phyloP scores from a whole-genome alignment of 306 rosid species.

The Glycine latifolia region DNA sequence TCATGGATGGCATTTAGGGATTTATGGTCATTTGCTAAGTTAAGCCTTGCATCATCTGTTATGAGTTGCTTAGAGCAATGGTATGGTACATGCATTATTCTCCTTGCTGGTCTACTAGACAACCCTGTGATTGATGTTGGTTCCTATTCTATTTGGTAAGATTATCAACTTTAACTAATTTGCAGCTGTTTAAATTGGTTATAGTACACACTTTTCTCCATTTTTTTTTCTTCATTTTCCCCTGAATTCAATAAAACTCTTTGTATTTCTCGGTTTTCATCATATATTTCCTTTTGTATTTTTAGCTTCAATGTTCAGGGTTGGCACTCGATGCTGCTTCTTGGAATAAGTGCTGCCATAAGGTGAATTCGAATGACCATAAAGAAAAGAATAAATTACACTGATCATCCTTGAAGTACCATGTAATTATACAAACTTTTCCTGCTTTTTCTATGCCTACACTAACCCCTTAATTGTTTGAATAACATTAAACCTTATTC shows the following conservation, averaged over 20 bases:
- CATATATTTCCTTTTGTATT: background rate
- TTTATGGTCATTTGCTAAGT: constrained; percentile 68
- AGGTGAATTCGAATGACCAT: constrained; percentile 38
- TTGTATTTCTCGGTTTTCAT: background rate
- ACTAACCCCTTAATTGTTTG: no score
- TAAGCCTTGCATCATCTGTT: constrained; percentile 55
- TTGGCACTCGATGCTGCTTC: constrained; percentile 29
- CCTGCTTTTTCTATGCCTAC: no score
- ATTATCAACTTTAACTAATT: background rate
- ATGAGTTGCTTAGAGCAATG: constrained; percentile 69
- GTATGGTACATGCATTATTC: constrained; percentile 44
- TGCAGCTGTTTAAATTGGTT: background rate
- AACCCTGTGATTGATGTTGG: constrained; percentile 61
- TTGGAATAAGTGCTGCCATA: constrained; percentile 42
- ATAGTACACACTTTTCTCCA: background rate
- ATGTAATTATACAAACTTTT: no score
- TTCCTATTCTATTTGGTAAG: constrained; percentile 68
- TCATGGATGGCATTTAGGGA: constrained; percentile 73
- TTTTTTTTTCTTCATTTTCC: background rate
- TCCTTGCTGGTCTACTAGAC: constrained; percentile 56
- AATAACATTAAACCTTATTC: no score
- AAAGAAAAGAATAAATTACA: background rate
- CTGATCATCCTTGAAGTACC: no score
- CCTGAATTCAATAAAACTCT: background rate
- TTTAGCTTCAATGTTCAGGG: constrained; percentile 42